phyloP scores from a whole-genome alignment of 2,329 filamentous ascomycete genomes.

The Scolecobasidium constrictum region DNA sequence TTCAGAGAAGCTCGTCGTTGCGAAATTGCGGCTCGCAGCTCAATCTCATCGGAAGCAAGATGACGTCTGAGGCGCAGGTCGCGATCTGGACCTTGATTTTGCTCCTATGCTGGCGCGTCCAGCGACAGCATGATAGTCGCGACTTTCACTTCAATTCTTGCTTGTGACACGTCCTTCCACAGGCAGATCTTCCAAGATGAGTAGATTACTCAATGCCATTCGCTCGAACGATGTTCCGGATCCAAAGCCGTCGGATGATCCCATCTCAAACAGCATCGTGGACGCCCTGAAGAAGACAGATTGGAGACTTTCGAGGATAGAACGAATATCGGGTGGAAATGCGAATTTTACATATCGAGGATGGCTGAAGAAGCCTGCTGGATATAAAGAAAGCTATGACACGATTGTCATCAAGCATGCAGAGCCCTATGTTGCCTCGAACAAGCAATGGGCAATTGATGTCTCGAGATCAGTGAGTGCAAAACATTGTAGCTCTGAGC shows the following conservation, averaged over 20 bases:
- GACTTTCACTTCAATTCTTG: too few species aligned
- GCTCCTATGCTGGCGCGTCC: too few species aligned
- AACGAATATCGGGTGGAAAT: not conserved
- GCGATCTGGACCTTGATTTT: too few species aligned
- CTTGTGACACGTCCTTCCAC: too few species aligned
- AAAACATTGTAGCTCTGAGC: not conserved
- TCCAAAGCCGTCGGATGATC: not conserved
- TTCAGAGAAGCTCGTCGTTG: too few species aligned
- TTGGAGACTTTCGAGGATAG: not conserved
- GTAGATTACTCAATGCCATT: not conserved
- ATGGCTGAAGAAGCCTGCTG: not conserved
- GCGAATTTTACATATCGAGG: not conserved
- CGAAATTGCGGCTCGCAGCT: too few species aligned
- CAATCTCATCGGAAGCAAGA: too few species aligned
- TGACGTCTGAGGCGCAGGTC: too few species aligned
- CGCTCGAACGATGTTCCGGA: not conserved
- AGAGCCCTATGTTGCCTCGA: not conserved
- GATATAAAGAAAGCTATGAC: not conserved
- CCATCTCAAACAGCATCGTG: not conserved
- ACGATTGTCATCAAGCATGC: not conserved
- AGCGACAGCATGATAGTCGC: too few species aligned
- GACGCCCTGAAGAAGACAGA: not conserved
- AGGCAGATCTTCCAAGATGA: too few species aligned
- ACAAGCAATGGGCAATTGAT: not conserved
- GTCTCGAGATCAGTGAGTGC: not conserved